These are phyloP conservation scores for Teunomyces atbi DNA, from an alignment of 805 yeast species.

Conservation along the genomic window DNA sequence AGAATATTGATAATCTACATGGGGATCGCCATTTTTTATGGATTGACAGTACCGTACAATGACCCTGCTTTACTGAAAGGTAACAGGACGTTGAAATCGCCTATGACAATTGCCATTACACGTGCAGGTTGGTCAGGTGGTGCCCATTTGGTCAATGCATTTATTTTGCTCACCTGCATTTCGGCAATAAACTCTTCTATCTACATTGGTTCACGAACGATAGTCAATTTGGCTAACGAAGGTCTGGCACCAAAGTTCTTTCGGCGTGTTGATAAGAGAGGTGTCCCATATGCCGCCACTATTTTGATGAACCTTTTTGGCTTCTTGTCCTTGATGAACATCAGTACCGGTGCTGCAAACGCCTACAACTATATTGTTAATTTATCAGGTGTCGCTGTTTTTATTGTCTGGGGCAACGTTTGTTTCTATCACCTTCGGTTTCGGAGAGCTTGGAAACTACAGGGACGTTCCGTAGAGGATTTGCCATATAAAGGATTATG, in stretches of 20 bases:
- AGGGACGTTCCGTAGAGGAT: slow-evolving; percentile 33
- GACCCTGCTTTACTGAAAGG: slow-evolving; percentile 43
- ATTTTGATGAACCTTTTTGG: slow-evolving; percentile 54
- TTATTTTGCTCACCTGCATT: slow-evolving; percentile 60
- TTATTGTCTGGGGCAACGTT: slow-evolving; percentile 65
- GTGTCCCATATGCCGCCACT: slow-evolving; percentile 65
- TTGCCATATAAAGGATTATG: slow-evolving; percentile 38
- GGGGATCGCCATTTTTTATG: slow-evolving; percentile 54
- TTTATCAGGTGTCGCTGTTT: slow-evolving; percentile 64
- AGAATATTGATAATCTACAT: slow-evolving; percentile 53
- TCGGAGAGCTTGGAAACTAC: slow-evolving; percentile 42
- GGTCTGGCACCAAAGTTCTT: slow-evolving; percentile 60
- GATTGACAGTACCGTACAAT: slow-evolving; percentile 57
- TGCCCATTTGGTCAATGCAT: slow-evolving; percentile 57
- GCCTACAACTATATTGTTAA: slow-evolving; percentile 63
- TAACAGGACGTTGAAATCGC: slow-evolving; percentile 42
- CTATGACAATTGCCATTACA: slow-evolving; percentile 38
- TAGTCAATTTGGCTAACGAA: slow-evolving; percentile 61
- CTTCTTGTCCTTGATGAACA: slow-evolving; percentile 53
- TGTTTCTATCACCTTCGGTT: slow-evolving; percentile 57
- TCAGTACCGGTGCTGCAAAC: slow-evolving; percentile 56
- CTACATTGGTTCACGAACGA: slow-evolving; percentile 66
- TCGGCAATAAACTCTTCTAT: slow-evolving; percentile 71
- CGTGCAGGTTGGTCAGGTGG: slow-evolving; percentile 44
- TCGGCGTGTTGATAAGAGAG: slow-evolving; percentile 50